These are phyloP conservation scores for Venturia oleaginea DNA, from an alignment of 2,329 filamentous ascomycete species.

Conservation along the genomic window DNA sequence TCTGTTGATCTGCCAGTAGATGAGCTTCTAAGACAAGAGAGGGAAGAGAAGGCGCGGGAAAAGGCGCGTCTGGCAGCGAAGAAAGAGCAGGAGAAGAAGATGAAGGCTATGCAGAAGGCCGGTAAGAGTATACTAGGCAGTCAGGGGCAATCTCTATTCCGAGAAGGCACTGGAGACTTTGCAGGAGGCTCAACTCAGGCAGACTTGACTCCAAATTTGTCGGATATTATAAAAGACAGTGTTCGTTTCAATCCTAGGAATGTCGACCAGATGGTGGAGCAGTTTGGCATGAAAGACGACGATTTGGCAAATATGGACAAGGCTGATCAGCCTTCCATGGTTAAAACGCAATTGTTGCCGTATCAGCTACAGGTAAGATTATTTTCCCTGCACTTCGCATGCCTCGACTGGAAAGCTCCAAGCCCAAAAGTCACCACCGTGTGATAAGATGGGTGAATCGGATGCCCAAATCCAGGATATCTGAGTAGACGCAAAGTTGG, in stretches of 20 bases:
- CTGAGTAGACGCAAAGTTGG: too few relatives aligned
- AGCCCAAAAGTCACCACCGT: too few relatives aligned
- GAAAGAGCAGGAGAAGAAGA: slow-evolving; percentile 44
- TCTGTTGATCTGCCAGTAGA: slow-evolving; percentile 50
- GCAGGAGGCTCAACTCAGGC: slow-evolving; percentile 27
- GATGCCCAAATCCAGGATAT: too few relatives aligned
- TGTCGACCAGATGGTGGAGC: slow-evolving; percentile 56
- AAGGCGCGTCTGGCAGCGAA: background rate
- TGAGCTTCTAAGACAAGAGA: slow-evolving; percentile 37
- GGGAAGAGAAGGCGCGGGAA: slow-evolving; percentile 37
- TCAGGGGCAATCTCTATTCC: slow-evolving; percentile 16
- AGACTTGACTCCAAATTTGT: slow-evolving; percentile 39
- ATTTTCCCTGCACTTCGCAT: too few relatives aligned
- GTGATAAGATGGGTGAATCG: too few relatives aligned
- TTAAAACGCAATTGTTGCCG: slow-evolving; percentile 62
- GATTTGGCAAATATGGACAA: slow-evolving; percentile 62
- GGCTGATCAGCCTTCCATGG: slow-evolving; percentile 55
- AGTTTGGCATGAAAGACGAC: slow-evolving; percentile 62
- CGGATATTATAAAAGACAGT: slow-evolving; percentile 57
- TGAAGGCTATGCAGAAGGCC: slow-evolving; percentile 23
- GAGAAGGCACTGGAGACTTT: slow-evolving; percentile 16
- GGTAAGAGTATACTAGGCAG: slow-evolving; percentile 26
- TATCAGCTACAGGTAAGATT: slow-evolving; percentile 56
- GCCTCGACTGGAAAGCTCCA: too few relatives aligned
- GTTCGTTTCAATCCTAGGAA: slow-evolving; percentile 59